Evolutionary conservation across 805 yeast genomes (phyloP), one percentile per base, ranked within the genome.

Genomic region (Kurtzmaniella fragi): DNA sequence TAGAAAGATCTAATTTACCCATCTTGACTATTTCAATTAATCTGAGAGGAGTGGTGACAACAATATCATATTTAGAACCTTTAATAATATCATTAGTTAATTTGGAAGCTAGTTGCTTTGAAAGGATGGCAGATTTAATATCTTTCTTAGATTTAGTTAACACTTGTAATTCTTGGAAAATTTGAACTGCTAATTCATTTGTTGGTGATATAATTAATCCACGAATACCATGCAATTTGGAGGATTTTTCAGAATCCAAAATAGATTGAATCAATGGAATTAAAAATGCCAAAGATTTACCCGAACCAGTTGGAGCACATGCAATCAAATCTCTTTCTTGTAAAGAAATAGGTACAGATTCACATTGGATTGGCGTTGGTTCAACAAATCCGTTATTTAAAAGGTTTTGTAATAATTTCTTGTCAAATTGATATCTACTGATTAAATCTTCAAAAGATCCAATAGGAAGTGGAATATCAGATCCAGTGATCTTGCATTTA

Each of bases 231-330:
- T 67, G 59, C 40, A 62, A 59, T 35, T 67, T 62, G n/a, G 39
- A 37, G n/a, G 40, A 33, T 10, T 47, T 40, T 17, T 59, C 50
- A 14, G 49, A 47, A 25, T 53, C 50, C 13, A 68, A 34, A 17
- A 67, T 45, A 34, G 61, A 53, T 49, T 86, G 93, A 15, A 93
- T 61, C 50, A 91, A 51, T 3, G 99, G 99, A 13, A 89, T 77
- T 41, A 86, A 65, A 56, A 84, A 93, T 25, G 97, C 95, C 35
- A 93, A 68, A 0, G 99, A 93, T 58, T 93, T 93, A 70, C 99
- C 99, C 4, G 97, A 88, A 50, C 99, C 99, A 1, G 99, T 93
- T 34, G 98, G 98, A 0, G 98, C 97, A 71, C 96, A 87, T 1
- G 95, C 95, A 32, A 93, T 69, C 27, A 93, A 57, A 56, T 91